Conservation (phyloP, 2,329 filamentous ascomycete species). For the Ploettnerulaceae sp. region DNA sequence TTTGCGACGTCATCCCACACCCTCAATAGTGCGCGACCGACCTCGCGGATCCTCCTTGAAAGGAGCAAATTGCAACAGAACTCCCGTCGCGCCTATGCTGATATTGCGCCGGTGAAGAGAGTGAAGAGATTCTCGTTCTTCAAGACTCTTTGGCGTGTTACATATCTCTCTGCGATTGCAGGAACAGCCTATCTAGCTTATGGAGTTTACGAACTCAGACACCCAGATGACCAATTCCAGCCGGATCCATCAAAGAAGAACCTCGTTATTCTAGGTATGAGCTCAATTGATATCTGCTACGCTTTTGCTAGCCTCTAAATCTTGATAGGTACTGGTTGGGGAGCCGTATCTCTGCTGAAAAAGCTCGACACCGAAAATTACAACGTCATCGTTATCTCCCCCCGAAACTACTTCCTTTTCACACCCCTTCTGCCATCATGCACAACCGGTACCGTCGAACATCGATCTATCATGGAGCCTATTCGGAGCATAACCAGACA, state of each 20-base stretch:
- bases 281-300: conserved; percentile 10
- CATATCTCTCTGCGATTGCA: conserved; percentile 68
- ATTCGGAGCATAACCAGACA: conserved; percentile 92
- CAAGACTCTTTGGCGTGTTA: conserved; percentile 77
- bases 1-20: conserved; percentile 28
- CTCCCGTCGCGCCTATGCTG: conserved; percentile 42
- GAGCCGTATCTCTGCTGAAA: conserved; percentile 91
- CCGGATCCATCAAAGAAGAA: conserved; percentile 93
- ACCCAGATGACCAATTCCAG: conserved; percentile 73
- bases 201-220: conserved; percentile 74
- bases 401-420: conserved; percentile 99
- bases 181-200: conserved; percentile 70
- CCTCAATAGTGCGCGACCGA: conserved; percentile 28
- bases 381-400: conserved; percentile 96
- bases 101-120: conserved; percentile 42
- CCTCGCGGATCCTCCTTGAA: conserved; percentile 21
- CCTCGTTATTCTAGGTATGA: conserved; percentile 83
- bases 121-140: conserved; percentile 62
- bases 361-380: conserved; percentile 99
- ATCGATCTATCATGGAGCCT: conserved; percentile 99
- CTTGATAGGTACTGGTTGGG: conserved; percentile 83
- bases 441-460: conserved; percentile 95
- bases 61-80: conserved; percentile 34
- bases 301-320: conserved; percentile 4
- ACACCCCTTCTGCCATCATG: conserved; percentile 95